phyloP scores from a whole-genome alignment of 345 rosid species.

The Linum tenue region DNA sequence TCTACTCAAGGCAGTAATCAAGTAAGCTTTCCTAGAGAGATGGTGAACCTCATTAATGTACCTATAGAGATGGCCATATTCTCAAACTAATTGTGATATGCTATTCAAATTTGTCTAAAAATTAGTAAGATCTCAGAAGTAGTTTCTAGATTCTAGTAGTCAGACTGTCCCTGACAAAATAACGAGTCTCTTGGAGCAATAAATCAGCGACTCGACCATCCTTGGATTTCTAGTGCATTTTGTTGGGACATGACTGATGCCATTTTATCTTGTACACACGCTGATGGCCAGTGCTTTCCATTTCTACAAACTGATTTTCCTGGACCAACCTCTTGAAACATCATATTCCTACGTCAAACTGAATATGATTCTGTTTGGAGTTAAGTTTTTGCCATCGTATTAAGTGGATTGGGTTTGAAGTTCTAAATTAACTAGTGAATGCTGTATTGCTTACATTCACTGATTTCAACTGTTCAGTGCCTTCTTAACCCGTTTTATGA shows the following conservation, averaged over 20 bases:
- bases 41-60: no score
- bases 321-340: no score
- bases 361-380: background rate
- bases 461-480: background rate
- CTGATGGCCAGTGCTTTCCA: background rate
- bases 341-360: no score
- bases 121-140: background rate
- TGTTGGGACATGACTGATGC: background rate
- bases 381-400: no score
- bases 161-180: background rate
- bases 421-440: background rate
- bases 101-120: background rate
- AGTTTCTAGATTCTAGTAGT: no score
- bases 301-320: background rate
- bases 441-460: background rate
- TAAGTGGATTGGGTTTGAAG: background rate
- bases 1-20: slow-evolving; percentile 70
- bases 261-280: no score
- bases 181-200: background rate
- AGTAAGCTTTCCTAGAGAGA: slow-evolving; percentile 35
- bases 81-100: background rate
- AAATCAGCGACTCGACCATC: background rate
- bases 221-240: background rate
- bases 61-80: no score
- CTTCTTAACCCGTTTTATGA: background rate